Conservation (phyloP, 2,329 filamentous ascomycete species). For the Thyridium curvatum region DNA sequence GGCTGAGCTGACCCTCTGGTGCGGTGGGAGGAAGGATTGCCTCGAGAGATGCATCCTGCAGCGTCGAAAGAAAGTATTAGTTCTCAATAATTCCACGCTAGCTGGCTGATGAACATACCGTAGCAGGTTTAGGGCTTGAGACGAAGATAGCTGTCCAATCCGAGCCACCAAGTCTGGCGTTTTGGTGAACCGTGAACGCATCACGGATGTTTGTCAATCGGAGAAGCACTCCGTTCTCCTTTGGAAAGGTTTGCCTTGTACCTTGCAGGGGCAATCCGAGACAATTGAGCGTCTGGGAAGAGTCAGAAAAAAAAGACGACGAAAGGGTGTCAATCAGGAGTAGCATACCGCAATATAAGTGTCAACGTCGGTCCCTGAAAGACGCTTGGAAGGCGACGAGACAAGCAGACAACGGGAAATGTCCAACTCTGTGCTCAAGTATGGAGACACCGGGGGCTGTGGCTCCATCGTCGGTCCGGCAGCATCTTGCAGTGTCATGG, state of each 20-base stretch:
- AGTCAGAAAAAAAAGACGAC: conserved; percentile 8
- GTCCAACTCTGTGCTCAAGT: conserved; percentile 37
- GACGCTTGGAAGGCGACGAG: conserved; percentile 18
- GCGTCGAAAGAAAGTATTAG: conserved; percentile 12
- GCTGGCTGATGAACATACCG: conserved; percentile 16
- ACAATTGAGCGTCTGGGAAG: conserved; percentile 30
- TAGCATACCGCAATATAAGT: conserved; percentile 36
- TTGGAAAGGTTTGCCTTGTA: conserved; percentile 24
- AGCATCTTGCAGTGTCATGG: conserved; percentile 6
- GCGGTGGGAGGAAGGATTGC: no score
- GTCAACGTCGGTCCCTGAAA: conserved; percentile 32
- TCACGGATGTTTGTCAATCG: conserved; percentile 57
- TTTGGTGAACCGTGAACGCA: conserved; percentile 42
- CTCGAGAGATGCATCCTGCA: not conserved
- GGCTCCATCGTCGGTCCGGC: conserved; percentile 11
- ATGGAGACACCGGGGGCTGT: conserved; percentile 20
- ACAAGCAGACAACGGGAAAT: conserved; percentile 40
- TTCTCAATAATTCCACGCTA: conserved; percentile 37
- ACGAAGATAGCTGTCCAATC: conserved; percentile 42
- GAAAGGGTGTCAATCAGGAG: not conserved
- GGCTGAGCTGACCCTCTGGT: conserved; percentile 45
- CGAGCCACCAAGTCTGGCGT: conserved; percentile 32
- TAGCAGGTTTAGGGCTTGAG: conserved; percentile 7
- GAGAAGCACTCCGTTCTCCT: conserved; percentile 40
- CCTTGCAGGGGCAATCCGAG: conserved; percentile 28